Percentiles rank a stretch among this genome's conserved stretches.
Evolutionary conservation across 441 rosid species (phyloP).

Genomic region (Isatis lusitanica): DNA sequence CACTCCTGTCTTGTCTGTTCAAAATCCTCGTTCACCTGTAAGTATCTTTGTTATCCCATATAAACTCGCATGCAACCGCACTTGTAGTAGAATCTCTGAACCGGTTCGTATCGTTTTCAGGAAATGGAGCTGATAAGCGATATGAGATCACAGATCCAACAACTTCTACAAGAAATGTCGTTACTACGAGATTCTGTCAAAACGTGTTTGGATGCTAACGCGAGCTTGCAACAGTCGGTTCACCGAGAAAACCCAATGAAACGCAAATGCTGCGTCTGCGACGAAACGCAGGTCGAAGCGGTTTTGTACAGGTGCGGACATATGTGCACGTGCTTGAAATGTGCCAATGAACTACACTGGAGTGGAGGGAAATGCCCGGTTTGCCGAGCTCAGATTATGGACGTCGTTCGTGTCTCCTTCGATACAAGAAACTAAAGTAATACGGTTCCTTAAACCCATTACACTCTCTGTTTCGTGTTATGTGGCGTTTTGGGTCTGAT

Average conservation of each 20-base stretch:
- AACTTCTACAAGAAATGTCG: constrained; percentile 65
- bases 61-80: neutral
- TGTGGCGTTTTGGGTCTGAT: constrained; percentile 16
- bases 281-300: constrained; percentile 27
- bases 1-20: constrained; percentile 34
- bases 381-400: constrained; percentile 72
- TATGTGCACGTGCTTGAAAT: constrained; percentile 81
- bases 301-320: constrained; percentile 65
- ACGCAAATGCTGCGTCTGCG: constrained; percentile 33
- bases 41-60: constrained; percentile 23
- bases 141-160: constrained; percentile 66
- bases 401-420: constrained; percentile 65
- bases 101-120: constrained; percentile 33
- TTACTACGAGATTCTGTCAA: constrained; percentile 58
- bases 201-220: constrained; percentile 63
- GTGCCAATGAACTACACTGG: constrained; percentile 76
- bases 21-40: constrained; percentile 37
- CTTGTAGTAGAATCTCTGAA: neutral
- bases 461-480: neutral
- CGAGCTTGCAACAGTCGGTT: constrained; percentile 42
- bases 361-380: constrained; percentile 73
- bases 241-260: constrained; percentile 40
- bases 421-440: constrained; percentile 40
- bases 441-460: neutral
- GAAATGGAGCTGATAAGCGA: constrained; percentile 70